Conservation (phyloP, 2,329 filamentous ascomycete species). For the Juglanconis juglandina region DNA sequence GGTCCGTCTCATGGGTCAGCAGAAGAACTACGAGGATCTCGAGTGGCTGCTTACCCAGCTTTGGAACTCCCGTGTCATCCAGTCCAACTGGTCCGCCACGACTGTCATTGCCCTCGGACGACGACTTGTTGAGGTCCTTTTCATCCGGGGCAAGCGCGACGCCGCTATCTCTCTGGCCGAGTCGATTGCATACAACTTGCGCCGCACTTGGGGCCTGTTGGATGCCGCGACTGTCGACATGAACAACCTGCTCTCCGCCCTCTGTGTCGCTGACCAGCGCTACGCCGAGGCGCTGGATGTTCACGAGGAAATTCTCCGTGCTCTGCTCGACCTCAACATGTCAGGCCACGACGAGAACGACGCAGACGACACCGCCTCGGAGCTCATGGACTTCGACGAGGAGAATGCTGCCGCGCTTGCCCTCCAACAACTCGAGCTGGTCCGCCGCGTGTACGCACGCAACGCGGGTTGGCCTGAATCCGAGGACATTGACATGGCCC, state of each 20-base stretch:
- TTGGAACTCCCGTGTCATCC: slow-evolving; percentile 19
- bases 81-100: slow-evolving; percentile 15
- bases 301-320: slow-evolving; percentile 19
- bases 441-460: slow-evolving; percentile 18
- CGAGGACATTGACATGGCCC: slow-evolving; percentile 16
- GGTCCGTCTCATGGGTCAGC: slow-evolving; percentile 19
- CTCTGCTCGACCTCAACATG: slow-evolving; percentile 18
- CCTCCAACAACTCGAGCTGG: slow-evolving; percentile 18
- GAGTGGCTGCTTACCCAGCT: slow-evolving; percentile 20
- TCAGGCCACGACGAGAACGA: slow-evolving; percentile 7
- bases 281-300: slow-evolving; percentile 18
- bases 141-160: slow-evolving; percentile 16
- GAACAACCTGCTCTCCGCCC: slow-evolving; percentile 19
- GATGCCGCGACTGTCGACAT: slow-evolving; percentile 19
- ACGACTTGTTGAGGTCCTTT: slow-evolving; percentile 18
- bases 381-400: slow-evolving; percentile 18
- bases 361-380: slow-evolving; percentile 14
- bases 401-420: slow-evolving; percentile 18
- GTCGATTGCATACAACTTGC: slow-evolving; percentile 20
- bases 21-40: slow-evolving; percentile 20
- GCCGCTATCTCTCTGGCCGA: slow-evolving; percentile 18
- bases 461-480: slow-evolving; percentile 18
- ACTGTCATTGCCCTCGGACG: slow-evolving; percentile 19
- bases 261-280: slow-evolving; percentile 16
- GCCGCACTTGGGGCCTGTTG: slow-evolving; percentile 19